Evolutionary conservation across 106 monocot species (phyloP).

Genomic region (Dendrobium huoshanense): DNA sequence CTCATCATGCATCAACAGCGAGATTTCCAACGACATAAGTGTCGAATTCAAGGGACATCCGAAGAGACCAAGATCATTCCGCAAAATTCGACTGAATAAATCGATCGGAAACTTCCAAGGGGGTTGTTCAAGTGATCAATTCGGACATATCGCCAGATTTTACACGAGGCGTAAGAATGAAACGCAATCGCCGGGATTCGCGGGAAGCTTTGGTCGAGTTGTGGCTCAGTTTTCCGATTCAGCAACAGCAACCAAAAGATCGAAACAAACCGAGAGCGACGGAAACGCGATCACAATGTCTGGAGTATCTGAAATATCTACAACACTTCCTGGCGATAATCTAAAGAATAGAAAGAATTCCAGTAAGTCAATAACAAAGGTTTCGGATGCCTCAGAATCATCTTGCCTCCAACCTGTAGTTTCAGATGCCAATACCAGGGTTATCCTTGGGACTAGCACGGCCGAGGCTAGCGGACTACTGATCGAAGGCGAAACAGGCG

Average conservation of each 20-base stretch:
- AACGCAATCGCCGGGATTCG: not conserved
- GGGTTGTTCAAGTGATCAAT: not conserved
- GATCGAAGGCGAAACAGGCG: slow-evolving; percentile 4
- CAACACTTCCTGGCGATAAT: slow-evolving; percentile 19
- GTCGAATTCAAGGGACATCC: slow-evolving; percentile 1
- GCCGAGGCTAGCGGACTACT: not conserved
- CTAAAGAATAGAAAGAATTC: slow-evolving; percentile 9
- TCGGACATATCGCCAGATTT: not conserved
- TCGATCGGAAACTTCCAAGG: not conserved
- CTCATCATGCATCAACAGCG: slow-evolving; percentile 53
- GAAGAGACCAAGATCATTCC: slow-evolving; percentile 4
- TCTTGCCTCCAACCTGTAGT: slow-evolving; percentile 20
- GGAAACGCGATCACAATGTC: slow-evolving; percentile 25
- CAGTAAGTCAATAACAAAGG: slow-evolving; percentile 4
- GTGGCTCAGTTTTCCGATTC: not conserved
- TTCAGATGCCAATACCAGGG: slow-evolving; percentile 8
- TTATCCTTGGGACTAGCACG: not conserved
- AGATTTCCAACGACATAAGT: slow-evolving; percentile 28
- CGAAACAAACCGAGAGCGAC: slow-evolving; percentile 10
- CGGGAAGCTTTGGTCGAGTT: not conserved
- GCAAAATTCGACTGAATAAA: slow-evolving; percentile 12
- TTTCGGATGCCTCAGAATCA: slow-evolving; percentile 33
- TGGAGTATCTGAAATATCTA: slow-evolving; percentile 30
- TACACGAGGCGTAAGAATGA: slow-evolving; percentile 21
- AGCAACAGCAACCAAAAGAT: not conserved